Evolutionary conservation across 805 yeast species (phyloP).

Genomic region (Schizosaccharomyces pombe): DNA sequence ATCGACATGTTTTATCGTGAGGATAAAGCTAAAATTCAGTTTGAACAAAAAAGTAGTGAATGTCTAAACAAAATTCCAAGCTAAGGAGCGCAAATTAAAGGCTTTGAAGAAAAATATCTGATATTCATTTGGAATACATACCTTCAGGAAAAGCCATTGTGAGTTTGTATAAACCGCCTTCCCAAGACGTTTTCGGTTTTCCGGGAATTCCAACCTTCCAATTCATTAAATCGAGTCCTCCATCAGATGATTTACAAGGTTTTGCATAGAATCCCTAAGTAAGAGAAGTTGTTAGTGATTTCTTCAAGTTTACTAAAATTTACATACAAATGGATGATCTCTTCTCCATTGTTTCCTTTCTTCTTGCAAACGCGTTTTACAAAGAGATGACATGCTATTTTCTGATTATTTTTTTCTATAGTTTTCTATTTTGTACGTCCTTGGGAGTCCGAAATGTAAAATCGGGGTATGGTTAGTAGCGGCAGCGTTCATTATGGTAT

Average conservation of each 20-base stretch:
- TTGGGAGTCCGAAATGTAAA: too few relatives aligned
- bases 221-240: conserved; percentile 55
- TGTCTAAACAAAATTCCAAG: too few relatives aligned
- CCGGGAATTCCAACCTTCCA: conserved; percentile 98
- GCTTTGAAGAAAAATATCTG: not conserved
- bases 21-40: not conserved
- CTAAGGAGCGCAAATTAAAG: too few relatives aligned
- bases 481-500: too few relatives aligned
- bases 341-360: conserved; percentile 95
- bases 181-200: conserved; percentile 67
- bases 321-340: conserved; percentile 59
- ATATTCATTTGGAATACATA: not conserved
- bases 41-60: too few relatives aligned
- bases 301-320: not conserved
- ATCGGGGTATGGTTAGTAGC: too few relatives aligned
- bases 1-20: not conserved
- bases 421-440: too few relatives aligned
- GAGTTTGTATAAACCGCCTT: conserved; percentile 68
- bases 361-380: conserved; percentile 69
- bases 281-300: not conserved
- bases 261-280: conserved; percentile 67
- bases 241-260: conserved; percentile 60
- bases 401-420: too few relatives aligned
- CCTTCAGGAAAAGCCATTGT: conserved; percentile 48
- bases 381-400: conserved; percentile 27